A percentile compares a stretch with the other conserved stretches of the same genome.
Conservation (phyloP, 768 basidiomycete genomes). For the Dioszegia hungarica region DNA sequence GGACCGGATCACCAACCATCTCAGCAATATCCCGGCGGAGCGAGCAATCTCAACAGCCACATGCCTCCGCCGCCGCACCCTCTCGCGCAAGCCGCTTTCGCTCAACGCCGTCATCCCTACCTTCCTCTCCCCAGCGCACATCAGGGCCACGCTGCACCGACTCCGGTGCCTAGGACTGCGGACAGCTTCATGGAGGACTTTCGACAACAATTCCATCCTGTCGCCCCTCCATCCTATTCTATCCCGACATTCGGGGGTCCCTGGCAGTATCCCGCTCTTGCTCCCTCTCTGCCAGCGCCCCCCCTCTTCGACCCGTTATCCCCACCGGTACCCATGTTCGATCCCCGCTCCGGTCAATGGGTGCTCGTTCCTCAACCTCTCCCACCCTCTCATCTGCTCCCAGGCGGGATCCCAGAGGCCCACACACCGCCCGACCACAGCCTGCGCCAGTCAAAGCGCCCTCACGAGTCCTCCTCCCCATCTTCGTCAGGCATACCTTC, state of each 20-base stretch:
- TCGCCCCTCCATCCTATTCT: no score
- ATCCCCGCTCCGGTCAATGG: background rate
- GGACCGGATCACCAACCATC: no score
- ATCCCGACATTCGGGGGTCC: no score
- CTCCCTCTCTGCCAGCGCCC: background rate
- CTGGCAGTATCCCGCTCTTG: no score
- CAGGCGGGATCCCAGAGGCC: background rate
- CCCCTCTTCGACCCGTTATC: background rate
- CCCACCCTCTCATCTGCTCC: background rate
- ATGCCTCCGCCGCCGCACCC: background rate
- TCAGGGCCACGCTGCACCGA: no score
- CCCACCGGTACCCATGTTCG: background rate
- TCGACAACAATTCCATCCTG: no score
- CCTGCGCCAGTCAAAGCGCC: background rate
- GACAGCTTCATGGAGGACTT: no score
- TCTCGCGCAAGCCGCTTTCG: no score
- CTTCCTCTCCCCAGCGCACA: background rate
- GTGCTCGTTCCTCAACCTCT: background rate
- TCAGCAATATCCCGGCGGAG: no score
- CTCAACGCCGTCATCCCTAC: no score
- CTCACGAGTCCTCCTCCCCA: background rate
- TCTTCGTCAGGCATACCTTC: background rate
- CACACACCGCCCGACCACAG: no score
- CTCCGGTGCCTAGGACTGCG: no score
- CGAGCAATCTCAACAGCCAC: background rate